phyloP scores from a whole-genome alignment of 2,329 filamentous ascomycete genomes.

The Colletotrichum horii region DNA sequence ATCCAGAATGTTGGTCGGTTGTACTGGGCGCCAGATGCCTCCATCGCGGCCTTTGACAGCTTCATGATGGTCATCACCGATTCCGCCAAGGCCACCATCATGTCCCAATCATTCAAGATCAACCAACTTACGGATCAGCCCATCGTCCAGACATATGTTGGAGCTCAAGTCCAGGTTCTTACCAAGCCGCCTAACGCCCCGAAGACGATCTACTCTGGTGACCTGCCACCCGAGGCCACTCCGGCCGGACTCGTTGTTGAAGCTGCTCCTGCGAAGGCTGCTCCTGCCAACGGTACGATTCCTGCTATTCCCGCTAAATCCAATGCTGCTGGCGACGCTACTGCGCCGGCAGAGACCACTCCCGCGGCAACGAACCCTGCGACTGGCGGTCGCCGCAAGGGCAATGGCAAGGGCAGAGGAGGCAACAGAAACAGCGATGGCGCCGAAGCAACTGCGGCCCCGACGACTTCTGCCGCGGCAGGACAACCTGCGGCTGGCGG shows the following conservation, averaged over 20 bases:
- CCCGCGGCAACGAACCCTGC: background rate
- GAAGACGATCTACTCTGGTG: constrained; percentile 7
- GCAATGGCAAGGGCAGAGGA: background rate
- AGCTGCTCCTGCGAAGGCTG: background rate
- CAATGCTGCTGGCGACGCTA: background rate
- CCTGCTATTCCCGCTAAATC: background rate
- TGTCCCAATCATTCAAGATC: constrained; percentile 22
- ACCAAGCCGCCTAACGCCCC: background rate
- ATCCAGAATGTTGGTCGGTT: constrained; percentile 25
- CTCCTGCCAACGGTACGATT: background rate
- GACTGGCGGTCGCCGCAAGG: background rate
- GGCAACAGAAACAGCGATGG: background rate
- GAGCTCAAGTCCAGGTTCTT: background rate
- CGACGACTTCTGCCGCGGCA: background rate
- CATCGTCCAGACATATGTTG: background rate
- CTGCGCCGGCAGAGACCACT: background rate
- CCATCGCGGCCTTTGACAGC: constrained; percentile 24
- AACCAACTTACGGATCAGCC: constrained; percentile 12
- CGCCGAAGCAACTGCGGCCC: background rate
- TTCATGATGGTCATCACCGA: constrained; percentile 28
- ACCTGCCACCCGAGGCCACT: background rate
- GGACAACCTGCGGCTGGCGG: background rate
- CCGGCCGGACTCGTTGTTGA: background rate
- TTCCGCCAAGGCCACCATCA: constrained; percentile 4
- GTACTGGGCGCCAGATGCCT: constrained; percentile 24